These are phyloP conservation scores for Fusarium nygamai DNA, from an alignment of 2,329 filamentous ascomycete genomes.

Conservation along the genomic window DNA sequence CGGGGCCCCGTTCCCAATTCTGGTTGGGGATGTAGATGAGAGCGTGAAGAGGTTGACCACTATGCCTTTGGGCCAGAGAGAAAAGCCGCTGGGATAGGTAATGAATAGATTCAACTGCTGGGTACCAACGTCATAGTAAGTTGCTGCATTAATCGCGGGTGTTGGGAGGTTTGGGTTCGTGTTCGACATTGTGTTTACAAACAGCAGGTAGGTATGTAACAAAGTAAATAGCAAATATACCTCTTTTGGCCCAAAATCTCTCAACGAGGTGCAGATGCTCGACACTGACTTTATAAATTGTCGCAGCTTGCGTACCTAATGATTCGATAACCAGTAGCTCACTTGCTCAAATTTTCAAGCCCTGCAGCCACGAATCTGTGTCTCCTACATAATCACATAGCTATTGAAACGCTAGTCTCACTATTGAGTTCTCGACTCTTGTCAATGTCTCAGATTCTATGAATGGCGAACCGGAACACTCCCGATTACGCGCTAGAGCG, in stretches of 20 bases:
- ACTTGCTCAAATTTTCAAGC: neutral
- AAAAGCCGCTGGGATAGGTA: neutral
- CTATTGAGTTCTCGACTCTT: neutral
- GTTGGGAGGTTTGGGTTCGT: neutral
- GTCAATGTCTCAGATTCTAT: neutral
- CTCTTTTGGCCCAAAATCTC: no score
- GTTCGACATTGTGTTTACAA: neutral
- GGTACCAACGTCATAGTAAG: neutral
- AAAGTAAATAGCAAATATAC: no score
- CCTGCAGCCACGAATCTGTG: accelerated
- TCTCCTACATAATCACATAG: neutral
- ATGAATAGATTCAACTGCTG: neutral
- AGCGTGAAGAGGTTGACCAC: neutral
- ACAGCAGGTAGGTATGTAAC: neutral
- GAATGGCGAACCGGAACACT: neutral
- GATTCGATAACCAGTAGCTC: no score
- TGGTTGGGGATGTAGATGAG: neutral
- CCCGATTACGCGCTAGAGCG: neutral
- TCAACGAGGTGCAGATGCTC: no score
- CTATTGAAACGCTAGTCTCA: neutral
- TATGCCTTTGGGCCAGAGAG: neutral
- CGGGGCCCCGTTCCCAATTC: neutral
- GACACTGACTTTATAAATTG: neutral
- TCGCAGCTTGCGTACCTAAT: accelerated
- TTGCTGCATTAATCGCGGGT: neutral